A percentile compares a stretch with the other conserved stretches of the same genome.
Evolutionary conservation across 257 asterid species (phyloP).

Genomic region (Scutellaria baicalensis): DNA sequence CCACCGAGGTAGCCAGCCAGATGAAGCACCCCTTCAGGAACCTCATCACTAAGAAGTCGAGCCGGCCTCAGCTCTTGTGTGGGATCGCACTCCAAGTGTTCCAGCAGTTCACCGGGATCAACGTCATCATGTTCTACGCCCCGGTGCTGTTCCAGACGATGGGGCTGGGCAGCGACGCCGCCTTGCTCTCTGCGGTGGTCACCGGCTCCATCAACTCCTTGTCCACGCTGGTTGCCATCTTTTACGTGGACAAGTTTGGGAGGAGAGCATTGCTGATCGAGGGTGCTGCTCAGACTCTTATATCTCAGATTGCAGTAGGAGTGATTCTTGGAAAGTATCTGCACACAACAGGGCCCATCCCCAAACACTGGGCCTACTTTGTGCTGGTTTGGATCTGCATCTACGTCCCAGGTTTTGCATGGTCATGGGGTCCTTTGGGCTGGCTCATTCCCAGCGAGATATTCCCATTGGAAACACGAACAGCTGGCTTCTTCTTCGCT

Average conservation of each 20-base stretch:
- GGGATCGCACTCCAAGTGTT: constrained; percentile 26
- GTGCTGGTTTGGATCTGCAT: constrained; percentile 18
- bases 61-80: constrained; percentile 21
- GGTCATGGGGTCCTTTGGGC: constrained; percentile 63
- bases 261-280: constrained; percentile 30
- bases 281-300: constrained; percentile 40
- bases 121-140: constrained; percentile 49
- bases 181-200: constrained; percentile 38
- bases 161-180: constrained; percentile 37
- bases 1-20: constrained; percentile 21
- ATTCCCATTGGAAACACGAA: constrained; percentile 37
- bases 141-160: constrained; percentile 49
- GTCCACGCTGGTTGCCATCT: constrained; percentile 32
- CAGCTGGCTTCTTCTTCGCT: constrained; percentile 36
- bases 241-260: constrained; percentile 34
- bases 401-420: constrained; percentile 40
- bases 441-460: constrained; percentile 61
- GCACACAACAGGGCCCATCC: constrained; percentile 10
- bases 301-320: constrained; percentile 24
- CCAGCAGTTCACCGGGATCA: constrained; percentile 57
- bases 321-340: constrained; percentile 1
- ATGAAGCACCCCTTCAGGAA: constrained; percentile 27
- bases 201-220: constrained; percentile 32
- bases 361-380: not conserved
- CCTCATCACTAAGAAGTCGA: constrained; percentile 19